Conservation (phyloP, 495 filamentous ascomycete species). For the Aspergillus diversus region DNA sequence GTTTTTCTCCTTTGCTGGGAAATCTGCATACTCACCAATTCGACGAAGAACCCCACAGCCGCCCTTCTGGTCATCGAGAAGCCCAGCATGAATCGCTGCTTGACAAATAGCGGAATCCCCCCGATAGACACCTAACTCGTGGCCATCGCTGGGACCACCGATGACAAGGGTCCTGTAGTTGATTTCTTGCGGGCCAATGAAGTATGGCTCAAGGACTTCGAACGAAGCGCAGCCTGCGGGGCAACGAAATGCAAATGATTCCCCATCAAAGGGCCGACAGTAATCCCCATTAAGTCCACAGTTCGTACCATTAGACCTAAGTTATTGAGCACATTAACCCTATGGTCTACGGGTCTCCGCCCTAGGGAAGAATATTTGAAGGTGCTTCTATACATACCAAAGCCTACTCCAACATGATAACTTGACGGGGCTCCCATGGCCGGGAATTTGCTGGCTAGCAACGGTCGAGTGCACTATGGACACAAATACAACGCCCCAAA, state of each 20-base stretch:
- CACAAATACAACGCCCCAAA: constrained; percentile 71
- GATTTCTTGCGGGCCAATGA: constrained; percentile 68
- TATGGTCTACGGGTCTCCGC: too few species aligned
- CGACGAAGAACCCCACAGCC: constrained; percentile 74
- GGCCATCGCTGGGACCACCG: constrained; percentile 60
- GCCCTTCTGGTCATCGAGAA: constrained; percentile 64
- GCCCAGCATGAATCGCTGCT: constrained; percentile 73
- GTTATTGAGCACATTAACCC: background rate
- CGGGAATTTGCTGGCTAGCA: constrained; percentile 58
- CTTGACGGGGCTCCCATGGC: constrained; percentile 61
- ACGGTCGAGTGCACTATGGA: constrained; percentile 62
- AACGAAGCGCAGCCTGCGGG: constrained; percentile 67
- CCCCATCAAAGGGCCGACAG: constrained; percentile 72
- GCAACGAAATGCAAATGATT: constrained; percentile 72
- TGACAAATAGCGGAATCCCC: constrained; percentile 79
- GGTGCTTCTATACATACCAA: constrained; percentile 43
- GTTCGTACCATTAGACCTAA: constrained; percentile 51
- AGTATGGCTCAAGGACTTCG: constrained; percentile 68
- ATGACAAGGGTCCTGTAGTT: constrained; percentile 69
- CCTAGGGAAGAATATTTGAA: background rate
- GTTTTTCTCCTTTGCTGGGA: constrained; percentile 52
- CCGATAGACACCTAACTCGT: constrained; percentile 60
- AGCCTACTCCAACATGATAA: constrained; percentile 54
- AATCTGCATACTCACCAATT: constrained; percentile 61
- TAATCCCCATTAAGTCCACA: constrained; percentile 73